These are phyloP conservation scores for Brassica napus DNA, from an alignment of 345 rosid species.

Conservation along the genomic window DNA sequence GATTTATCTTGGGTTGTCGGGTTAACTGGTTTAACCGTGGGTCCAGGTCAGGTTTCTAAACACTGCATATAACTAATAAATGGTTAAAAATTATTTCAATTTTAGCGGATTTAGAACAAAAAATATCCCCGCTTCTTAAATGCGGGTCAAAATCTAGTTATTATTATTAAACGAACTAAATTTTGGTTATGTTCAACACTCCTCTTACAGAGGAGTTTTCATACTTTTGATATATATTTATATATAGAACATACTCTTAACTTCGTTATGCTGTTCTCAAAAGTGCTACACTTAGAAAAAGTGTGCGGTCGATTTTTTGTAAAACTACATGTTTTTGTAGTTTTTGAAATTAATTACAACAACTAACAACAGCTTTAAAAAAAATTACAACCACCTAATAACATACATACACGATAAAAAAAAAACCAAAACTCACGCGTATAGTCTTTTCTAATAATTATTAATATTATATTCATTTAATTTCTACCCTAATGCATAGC, in stretches of 20 bases:
- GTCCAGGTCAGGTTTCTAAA: too few species aligned
- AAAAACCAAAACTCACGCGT: not conserved
- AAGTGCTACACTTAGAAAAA: not conserved
- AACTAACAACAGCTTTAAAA: not conserved
- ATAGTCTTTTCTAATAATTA: not conserved
- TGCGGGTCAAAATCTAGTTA: too few species aligned
- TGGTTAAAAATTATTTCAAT: too few species aligned
- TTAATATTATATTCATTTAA: not conserved
- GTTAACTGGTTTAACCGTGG: too few species aligned
- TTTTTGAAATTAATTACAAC: not conserved
- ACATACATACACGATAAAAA: not conserved
- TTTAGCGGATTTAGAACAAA: too few species aligned
- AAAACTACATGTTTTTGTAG: not conserved
- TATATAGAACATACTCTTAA: not conserved
- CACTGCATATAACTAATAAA: too few species aligned
- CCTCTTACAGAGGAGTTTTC: not conserved
- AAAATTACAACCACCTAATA: not conserved
- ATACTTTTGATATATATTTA: not conserved
- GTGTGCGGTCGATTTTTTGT: not conserved
- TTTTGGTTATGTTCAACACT: not conserved
- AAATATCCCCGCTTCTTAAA: too few species aligned
- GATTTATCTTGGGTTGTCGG: too few species aligned
- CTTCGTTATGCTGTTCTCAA: not conserved
- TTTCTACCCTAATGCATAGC: not conserved
- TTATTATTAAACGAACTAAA: not conserved